These are phyloP conservation scores for Cardamine occulta DNA, from an alignment of 345 rosid species.

Conservation along the genomic window DNA sequence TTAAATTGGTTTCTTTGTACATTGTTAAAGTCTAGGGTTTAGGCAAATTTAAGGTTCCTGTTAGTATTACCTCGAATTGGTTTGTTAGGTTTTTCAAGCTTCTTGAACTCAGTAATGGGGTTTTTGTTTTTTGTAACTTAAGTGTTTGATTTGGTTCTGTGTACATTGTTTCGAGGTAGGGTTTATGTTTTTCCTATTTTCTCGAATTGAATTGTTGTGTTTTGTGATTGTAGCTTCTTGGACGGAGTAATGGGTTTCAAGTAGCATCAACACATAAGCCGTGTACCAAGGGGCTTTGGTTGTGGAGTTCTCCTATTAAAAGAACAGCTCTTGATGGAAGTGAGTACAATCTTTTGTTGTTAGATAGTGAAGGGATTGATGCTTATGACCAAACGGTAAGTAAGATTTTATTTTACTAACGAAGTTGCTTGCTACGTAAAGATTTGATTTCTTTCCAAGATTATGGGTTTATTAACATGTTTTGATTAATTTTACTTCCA, in stretches of 20 bases:
- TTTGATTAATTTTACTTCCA: conserved; percentile 12
- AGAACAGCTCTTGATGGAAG: conserved; percentile 93
- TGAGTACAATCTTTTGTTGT: conserved; percentile 82
- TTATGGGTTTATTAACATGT: conserved; percentile 3
- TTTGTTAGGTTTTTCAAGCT: conserved; percentile 47
- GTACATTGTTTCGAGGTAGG: conserved; percentile 25
- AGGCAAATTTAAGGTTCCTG: conserved; percentile 19
- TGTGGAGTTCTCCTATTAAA: conserved; percentile 97
- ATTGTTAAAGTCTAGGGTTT: conserved; percentile 41
- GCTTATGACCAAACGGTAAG: conserved; percentile 97
- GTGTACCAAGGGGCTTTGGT: conserved; percentile 98
- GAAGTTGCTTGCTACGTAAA: neutral
- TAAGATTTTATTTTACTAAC: neutral
- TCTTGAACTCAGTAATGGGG: conserved; percentile 77
- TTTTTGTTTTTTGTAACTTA: conserved; percentile 6
- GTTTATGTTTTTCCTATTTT: conserved; percentile 5
- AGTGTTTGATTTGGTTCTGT: conserved; percentile 9
- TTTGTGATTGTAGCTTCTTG: conserved; percentile 77
- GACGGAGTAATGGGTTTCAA: conserved; percentile 96
- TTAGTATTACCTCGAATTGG: neutral
- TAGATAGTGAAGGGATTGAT: conserved; percentile 98
- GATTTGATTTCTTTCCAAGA: neutral
- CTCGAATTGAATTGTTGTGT: neutral
- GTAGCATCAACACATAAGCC: conserved; percentile 97
- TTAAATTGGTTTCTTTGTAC: conserved; percentile 7